Percentiles rank a stretch among this genome's conserved stretches.
phyloP scores from a whole-genome alignment of 2,329 filamentous ascomycete genomes.

The Ophiocordyceps unilateralis region DNA sequence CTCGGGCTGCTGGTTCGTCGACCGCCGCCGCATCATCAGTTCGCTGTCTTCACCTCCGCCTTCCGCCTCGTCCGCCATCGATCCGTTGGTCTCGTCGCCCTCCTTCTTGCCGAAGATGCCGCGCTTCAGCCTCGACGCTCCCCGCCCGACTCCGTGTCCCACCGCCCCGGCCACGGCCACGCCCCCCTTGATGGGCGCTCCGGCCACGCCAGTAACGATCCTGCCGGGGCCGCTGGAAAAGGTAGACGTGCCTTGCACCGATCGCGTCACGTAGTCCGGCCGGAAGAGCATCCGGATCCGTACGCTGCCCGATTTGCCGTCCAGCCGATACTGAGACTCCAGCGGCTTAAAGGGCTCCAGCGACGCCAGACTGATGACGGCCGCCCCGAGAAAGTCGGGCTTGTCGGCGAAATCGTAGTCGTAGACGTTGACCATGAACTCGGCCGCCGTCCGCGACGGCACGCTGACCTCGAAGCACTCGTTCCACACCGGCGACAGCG shows the following conservation, averaged over 20 bases:
- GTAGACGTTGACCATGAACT: conserved; percentile 70
- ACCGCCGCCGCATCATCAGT: conserved; percentile 22
- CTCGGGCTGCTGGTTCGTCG: conserved; percentile 16
- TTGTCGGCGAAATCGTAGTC: conserved; percentile 97
- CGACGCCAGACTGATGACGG: conserved; percentile 56
- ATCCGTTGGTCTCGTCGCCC: conserved; percentile 34
- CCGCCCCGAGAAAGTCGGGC: conserved; percentile 72
- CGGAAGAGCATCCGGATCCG: conserved; percentile 80
- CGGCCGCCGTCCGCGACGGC: conserved; percentile 66
- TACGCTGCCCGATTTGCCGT: conserved; percentile 78
- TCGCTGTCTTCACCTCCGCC: conserved; percentile 20
- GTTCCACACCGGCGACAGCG: conserved; percentile 85
- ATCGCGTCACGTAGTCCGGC: conserved; percentile 74
- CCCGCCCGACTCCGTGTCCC: conserved; percentile 69
- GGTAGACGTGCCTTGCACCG: conserved; percentile 78
- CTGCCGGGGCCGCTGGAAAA: conserved; percentile 79
- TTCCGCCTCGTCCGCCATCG: conserved; percentile 18
- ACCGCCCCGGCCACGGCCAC: conserved; percentile 56
- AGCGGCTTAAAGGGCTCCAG: conserved; percentile 74
- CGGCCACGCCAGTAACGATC: conserved; percentile 65
- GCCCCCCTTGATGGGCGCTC: conserved; percentile 87
- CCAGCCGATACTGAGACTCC: conserved; percentile 57
- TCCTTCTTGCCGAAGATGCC: conserved; percentile 61
- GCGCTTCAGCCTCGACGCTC: conserved; percentile 77
- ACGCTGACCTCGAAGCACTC: conserved; percentile 81